A percentile compares a stretch with the other conserved stretches of the same genome.
These are phyloP conservation scores for Schoenoplectus triqueter DNA, from an alignment of 202 grass and related monocot species.

Conservation along the genomic window DNA sequence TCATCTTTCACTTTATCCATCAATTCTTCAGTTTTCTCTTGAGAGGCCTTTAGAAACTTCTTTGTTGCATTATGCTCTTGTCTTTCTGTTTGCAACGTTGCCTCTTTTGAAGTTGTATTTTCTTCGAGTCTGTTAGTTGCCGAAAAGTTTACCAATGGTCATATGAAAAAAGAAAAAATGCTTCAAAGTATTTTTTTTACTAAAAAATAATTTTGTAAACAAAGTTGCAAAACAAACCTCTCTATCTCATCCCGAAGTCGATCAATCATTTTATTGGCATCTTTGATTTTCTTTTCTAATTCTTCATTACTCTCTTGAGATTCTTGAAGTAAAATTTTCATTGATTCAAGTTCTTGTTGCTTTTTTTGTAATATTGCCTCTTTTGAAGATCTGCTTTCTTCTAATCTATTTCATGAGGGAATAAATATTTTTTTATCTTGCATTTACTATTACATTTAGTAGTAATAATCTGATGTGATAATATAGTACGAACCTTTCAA, in stretches of 20 bases:
- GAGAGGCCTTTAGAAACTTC: slow-evolving; percentile 53
- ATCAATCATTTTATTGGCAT: slow-evolving; percentile 57
- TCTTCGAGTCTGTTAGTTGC: slow-evolving; percentile 56
- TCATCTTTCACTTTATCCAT: slow-evolving; percentile 57
- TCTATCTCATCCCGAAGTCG: slow-evolving; percentile 48
- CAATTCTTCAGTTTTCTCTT: slow-evolving; percentile 62
- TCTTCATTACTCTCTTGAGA: slow-evolving; percentile 62
- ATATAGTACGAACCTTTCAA: slow-evolving; percentile 39
- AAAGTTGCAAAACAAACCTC: slow-evolving; percentile 53
- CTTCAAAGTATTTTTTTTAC: background rate
- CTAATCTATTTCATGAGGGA: slow-evolving; percentile 49
- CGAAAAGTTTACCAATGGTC: slow-evolving; percentile 38
- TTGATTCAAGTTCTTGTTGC: slow-evolving; percentile 58
- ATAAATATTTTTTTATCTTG: slow-evolving; percentile 24
- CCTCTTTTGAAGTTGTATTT: slow-evolving; percentile 60
- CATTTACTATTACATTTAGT: background rate
- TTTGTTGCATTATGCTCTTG: slow-evolving; percentile 64
- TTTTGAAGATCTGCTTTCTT: slow-evolving; percentile 63
- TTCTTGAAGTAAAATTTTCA: slow-evolving; percentile 55
- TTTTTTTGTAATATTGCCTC: slow-evolving; percentile 62
- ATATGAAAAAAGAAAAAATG: slow-evolving; percentile 36
- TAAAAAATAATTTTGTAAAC: slow-evolving; percentile 45
- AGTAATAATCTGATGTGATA: background rate
- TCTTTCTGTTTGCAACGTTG: slow-evolving; percentile 66
- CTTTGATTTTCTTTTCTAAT: slow-evolving; percentile 62